A percentile compares a stretch with the other conserved stretches of the same genome.
Evolutionary conservation across 805 yeast genomes (phyloP).

Genomic region (Hanseniaspora hatyaiensis): DNA sequence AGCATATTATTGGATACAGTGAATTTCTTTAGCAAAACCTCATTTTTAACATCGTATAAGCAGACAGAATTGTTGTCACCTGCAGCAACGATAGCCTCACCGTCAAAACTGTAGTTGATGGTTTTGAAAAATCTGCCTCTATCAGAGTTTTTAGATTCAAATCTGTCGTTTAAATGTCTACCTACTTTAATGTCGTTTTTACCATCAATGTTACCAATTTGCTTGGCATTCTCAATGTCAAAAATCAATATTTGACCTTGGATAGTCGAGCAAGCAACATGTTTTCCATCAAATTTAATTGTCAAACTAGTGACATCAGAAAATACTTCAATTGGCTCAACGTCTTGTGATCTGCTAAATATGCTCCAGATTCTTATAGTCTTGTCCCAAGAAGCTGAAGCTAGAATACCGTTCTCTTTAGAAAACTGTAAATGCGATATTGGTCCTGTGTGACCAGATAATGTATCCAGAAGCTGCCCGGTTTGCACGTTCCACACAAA

Average conservation of each 20-base stretch:
- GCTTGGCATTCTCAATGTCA: slow-evolving; percentile 72
- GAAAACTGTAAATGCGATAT: slow-evolving; percentile 82
- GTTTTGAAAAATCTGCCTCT: slow-evolving; percentile 77
- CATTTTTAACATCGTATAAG: slow-evolving; percentile 78
- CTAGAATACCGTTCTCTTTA: slow-evolving; percentile 59
- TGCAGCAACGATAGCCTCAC: slow-evolving; percentile 75
- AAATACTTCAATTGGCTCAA: slow-evolving; percentile 78
- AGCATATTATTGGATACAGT: slow-evolving; percentile 82
- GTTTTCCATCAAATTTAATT: slow-evolving; percentile 87
- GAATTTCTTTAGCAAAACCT: slow-evolving; percentile 71
- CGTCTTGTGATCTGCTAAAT: slow-evolving; percentile 73
- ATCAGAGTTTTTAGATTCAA: slow-evolving; percentile 65
- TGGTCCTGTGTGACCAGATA: slow-evolving; percentile 94
- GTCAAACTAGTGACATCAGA: slow-evolving; percentile 75
- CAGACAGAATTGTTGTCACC: slow-evolving; percentile 89
- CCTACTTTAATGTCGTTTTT: slow-evolving; percentile 79
- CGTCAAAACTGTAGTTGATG: slow-evolving; percentile 79
- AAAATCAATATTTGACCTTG: slow-evolving; percentile 79
- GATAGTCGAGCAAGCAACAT: slow-evolving; percentile 74
- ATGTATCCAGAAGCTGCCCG: slow-evolving; percentile 73
- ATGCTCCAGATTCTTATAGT: slow-evolving; percentile 89
- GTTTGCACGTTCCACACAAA: slow-evolving; percentile 98
- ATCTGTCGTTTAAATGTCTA: slow-evolving; percentile 69
- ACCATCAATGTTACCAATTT: slow-evolving; percentile 73
- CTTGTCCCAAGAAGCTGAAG: slow-evolving; percentile 93